A percentile compares a stretch with the other conserved stretches of the same genome.
phyloP scores from a whole-genome alignment of 2,329 filamentous ascomycete species.

The Coniochaeta hoffmannii region DNA sequence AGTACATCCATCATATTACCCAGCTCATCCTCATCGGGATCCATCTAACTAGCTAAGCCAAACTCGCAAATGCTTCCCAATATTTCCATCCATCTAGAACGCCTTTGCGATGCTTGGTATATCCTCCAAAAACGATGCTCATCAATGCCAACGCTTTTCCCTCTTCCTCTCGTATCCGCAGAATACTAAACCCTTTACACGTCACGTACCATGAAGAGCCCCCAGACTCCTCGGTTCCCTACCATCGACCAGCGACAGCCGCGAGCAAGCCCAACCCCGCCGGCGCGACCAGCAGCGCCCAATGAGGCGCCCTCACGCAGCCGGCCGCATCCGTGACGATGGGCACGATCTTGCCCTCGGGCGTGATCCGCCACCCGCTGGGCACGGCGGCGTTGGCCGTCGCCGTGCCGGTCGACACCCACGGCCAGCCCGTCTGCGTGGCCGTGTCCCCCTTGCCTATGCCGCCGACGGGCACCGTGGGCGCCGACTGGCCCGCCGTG shows the following conservation, averaged over 20 bases:
- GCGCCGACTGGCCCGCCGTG: slow-evolving; percentile 31
- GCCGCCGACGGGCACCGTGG: slow-evolving; percentile 63
- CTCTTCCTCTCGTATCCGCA: not conserved
- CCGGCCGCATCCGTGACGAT: slow-evolving; percentile 23
- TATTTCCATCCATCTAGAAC: not conserved
- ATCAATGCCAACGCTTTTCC: not conserved
- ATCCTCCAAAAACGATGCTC: not conserved
- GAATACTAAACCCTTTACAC: not conserved
- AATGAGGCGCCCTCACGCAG: not conserved
- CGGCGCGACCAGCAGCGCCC: slow-evolving; percentile 1
- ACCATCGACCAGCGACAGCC: slow-evolving; percentile 4
- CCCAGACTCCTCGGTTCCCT: not conserved
- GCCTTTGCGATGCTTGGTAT: not conserved
- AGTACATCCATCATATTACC: not conserved
- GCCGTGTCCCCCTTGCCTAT: slow-evolving; percentile 49
- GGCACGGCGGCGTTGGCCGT: slow-evolving; percentile 55
- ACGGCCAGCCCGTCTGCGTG: slow-evolving; percentile 60
- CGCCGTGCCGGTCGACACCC: slow-evolving; percentile 44
- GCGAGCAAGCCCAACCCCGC: not conserved
- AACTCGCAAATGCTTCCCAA: not conserved
- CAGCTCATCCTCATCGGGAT: not conserved
- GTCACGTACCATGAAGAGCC: no score
- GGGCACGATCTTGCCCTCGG: slow-evolving; percentile 72
- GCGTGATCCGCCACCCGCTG: slow-evolving; percentile 72
- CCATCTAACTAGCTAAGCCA: not conserved